Base-by-base conservation (phyloP, 495 filamentous ascomycete genomes). In the Penicillium fimorum region DNA sequence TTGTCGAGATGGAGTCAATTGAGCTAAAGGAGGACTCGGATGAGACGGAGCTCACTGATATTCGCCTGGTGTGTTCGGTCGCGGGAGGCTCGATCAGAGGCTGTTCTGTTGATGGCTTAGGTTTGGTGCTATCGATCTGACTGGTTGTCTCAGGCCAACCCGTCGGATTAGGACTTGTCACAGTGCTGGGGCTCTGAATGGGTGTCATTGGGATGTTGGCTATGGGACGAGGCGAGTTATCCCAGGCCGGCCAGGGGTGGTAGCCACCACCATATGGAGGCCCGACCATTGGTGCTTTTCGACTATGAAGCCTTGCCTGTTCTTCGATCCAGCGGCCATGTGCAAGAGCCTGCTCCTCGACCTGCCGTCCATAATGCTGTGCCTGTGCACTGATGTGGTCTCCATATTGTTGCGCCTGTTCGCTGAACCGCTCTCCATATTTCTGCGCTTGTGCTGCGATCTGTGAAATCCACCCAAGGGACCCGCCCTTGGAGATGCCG, bases 291-390 rank as follows among this genome's bases (percentile, higher is more conserved):
- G 43, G 52, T 47, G 61, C 58, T 59, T 75, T 66, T 5, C 67
- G 63, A 7, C 67, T 65, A 25, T 64, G 55, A 11, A 70, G 51
- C 3, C 69, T 46, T 12, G 74, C 71, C 35, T 79, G 75, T 46
- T 74, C 68, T 60, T 77, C 74, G 10, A 77, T 53, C 73, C 75
- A 76, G 11, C 73, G 66, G 15, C 70, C 70, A 56, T 75, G 74
- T 8, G 70, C 68, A 47, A 77, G 53, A 3, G 74, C 74, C 33
- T 73, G 72, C 42, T 76, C 73, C 58, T 79, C 76, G 0, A 77
- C 71, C 45, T 73, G 68, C 41, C 70, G 59, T 25, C 74, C 68
- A 50, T 76, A 76, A 25, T 74, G 59, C 45, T 71, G 64, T n/a
- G 74, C 75, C 27, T 76, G 72, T 3, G 70, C 65, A 47, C 65